Base-by-base conservation (phyloP, 148 eudicot genomes). In the Spergularia bocconei region DNA sequence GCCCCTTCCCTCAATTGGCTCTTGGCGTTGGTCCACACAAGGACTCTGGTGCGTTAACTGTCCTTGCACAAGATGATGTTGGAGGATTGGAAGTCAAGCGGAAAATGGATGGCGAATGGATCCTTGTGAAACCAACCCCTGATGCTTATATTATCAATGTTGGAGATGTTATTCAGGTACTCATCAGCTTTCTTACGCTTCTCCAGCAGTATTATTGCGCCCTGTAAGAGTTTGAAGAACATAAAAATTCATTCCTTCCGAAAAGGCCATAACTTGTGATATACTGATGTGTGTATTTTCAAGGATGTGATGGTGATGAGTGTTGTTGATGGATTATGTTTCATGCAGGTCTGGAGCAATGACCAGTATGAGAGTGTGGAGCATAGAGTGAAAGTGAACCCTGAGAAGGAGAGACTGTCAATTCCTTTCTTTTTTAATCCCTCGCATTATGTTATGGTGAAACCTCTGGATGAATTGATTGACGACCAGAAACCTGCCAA, bases 81-180 rank as follows among this genome's bases (percentile, higher is more conserved):
- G 93, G 92, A 41, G 98, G 98, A 47, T 83, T 93, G 1, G 84
- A 93, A 80, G 98, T 93, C 29, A 89, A 82, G 79, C 85, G 88
- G 7, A 91, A 91, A 78, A 4, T 70, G 0, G 93, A 93, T 81
- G 98, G 92, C 19, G 82, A 87, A 71, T 93, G 98, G 98, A 78
- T 91, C 59, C 76, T 63, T 19, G 94, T 93, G 21, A 86, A 85
- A 54, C 94, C 98, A 9, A 81, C 75, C 44, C 86, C 90, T 6
- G 69, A 83, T 80, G 92, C 97, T 57, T 89, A 79, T 52, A 88
- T 93, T 25, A 75, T 93, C 75, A 93, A 91, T 61, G 88, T 93
- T 41, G 98, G 98, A 7, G 93, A 89, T 78, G 82, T 89, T 2
- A 85, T 89, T 75, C 93, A 93, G 93, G 97, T 92, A 54, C 48